Percentiles rank a stretch among this genome's conserved stretches.
Conservation (phyloP, 1,139 yeast species). For the Lodderomyces elongisporus region DNA sequence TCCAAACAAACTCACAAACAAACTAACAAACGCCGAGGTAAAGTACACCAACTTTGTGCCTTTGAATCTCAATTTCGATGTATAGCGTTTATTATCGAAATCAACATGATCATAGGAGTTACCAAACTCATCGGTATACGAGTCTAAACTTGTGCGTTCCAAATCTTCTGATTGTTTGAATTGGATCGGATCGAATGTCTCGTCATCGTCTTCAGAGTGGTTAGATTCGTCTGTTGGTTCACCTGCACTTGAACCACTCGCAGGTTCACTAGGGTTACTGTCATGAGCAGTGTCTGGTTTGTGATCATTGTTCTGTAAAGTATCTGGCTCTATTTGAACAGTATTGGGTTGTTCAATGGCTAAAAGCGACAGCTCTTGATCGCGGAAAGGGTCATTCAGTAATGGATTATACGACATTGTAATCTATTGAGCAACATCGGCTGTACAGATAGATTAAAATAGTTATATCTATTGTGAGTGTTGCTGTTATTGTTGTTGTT, state of each 20-base stretch:
- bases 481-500: no score
- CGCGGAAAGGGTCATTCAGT: slow-evolving; percentile 4
- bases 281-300: not conserved
- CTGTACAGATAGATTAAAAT: no score
- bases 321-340: slow-evolving; percentile 1
- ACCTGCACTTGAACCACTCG: no score
- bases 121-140: slow-evolving; percentile 28
- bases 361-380: slow-evolving; percentile 1
- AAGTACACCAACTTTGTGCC: slow-evolving; percentile 55
- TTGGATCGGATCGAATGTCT: slow-evolving; percentile 8
- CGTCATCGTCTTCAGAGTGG: slow-evolving; percentile 6
- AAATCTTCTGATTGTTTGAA: slow-evolving; percentile 4
- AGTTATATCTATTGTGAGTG: no score
- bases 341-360: slow-evolving; percentile 3
- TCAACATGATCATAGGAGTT: slow-evolving; percentile 33
- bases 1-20: slow-evolving; percentile 82
- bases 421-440: no score
- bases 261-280: no score
- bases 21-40: slow-evolving; percentile 75
- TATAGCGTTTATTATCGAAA: slow-evolving; percentile 33
- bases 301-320: not conserved
- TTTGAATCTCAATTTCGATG: slow-evolving; percentile 30
- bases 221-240: no score
- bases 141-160: slow-evolving; percentile 3
- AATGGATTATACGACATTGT: slow-evolving; percentile 7